phyloP scores from a whole-genome alignment of 768 basidiomycete species.

The Sistotremastrum suecicum region DNA sequence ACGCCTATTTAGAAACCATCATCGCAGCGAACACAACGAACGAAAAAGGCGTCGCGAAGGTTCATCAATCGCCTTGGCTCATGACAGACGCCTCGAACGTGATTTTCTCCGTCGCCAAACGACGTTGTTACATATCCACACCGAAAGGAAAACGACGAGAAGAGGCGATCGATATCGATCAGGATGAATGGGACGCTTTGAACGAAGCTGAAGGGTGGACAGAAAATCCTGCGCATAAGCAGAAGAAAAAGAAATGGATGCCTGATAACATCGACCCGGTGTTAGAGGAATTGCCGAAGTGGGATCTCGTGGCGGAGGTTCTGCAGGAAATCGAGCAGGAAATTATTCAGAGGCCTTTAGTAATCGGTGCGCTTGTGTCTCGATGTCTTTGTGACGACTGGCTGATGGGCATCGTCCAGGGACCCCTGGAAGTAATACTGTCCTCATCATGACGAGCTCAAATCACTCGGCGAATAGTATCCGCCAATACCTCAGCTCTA shows the following conservation, averaged over 20 bases:
- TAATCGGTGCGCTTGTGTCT: constrained; percentile 11
- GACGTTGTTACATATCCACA: constrained; percentile 58
- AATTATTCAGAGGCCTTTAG: constrained; percentile 42
- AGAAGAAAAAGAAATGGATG: constrained; percentile 40
- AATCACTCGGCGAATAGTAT: constrained; percentile 59
- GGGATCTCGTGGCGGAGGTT: constrained; percentile 74
- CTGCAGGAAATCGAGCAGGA: constrained; percentile 86
- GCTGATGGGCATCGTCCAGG: constrained; percentile 14
- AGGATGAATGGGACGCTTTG: constrained; percentile 63
- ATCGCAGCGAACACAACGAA: constrained; percentile 44
- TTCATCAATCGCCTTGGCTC: constrained; percentile 78
- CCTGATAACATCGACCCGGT: constrained; percentile 72
- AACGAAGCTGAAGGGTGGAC: constrained; percentile 41
- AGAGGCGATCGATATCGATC: constrained; percentile 34
- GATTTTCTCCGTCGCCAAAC: constrained; percentile 69
- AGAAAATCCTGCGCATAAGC: background rate
- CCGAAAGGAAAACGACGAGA: constrained; percentile 10
- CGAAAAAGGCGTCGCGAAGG: constrained; percentile 36
- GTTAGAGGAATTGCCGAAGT: constrained; percentile 91
- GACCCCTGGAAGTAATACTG: constrained; percentile 48
- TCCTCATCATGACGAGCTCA: constrained; percentile 83
- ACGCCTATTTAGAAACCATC: constrained; percentile 82
- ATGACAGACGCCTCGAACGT: constrained; percentile 82
- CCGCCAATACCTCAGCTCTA: constrained; percentile 62
- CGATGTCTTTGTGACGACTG: background rate